These are phyloP conservation scores for Sporobolomyces phaffii DNA, from an alignment of 768 basidiomycete genomes.

Conservation along the genomic window DNA sequence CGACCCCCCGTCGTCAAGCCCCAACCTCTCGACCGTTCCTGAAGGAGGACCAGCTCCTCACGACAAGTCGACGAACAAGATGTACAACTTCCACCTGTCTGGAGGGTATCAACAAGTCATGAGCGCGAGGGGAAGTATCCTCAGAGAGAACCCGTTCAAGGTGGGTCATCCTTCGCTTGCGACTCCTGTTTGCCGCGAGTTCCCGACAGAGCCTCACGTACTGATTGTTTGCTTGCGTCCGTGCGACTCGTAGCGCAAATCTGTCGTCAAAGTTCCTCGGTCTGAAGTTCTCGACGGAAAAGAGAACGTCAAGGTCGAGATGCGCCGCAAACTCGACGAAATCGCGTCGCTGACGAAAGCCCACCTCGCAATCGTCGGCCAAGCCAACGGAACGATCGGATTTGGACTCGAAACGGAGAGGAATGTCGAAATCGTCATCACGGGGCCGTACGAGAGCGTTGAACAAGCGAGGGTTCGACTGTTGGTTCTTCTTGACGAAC, in stretches of 20 bases:
- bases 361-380: conserved; percentile 86
- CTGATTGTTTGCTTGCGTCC: too few relatives aligned
- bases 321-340: conserved; percentile 61
- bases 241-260: conserved; percentile 58
- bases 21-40: conserved; percentile 27
- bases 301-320: conserved; percentile 41
- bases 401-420: conserved; percentile 89
- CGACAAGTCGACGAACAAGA: conserved; percentile 19
- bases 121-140: conserved; percentile 75
- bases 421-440: conserved; percentile 85
- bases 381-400: conserved; percentile 66
- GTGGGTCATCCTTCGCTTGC: neutral
- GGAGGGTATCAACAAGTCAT: conserved; percentile 90
- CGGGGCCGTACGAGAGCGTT: conserved; percentile 75
- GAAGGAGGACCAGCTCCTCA: conserved; percentile 12
- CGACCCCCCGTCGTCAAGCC: conserved; percentile 50
- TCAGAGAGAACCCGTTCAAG: conserved; percentile 83
- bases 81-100: conserved; percentile 79
- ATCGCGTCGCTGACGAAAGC: conserved; percentile 87
- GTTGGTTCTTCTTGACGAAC: conserved; percentile 87
- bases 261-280: conserved; percentile 80
- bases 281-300: conserved; percentile 82
- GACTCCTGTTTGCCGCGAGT: conserved; percentile 24
- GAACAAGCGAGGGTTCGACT: conserved; percentile 84
- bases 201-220: too few relatives aligned